phyloP scores from a whole-genome alignment of 306 rosid genomes.

The Arachis hypogaea region DNA sequence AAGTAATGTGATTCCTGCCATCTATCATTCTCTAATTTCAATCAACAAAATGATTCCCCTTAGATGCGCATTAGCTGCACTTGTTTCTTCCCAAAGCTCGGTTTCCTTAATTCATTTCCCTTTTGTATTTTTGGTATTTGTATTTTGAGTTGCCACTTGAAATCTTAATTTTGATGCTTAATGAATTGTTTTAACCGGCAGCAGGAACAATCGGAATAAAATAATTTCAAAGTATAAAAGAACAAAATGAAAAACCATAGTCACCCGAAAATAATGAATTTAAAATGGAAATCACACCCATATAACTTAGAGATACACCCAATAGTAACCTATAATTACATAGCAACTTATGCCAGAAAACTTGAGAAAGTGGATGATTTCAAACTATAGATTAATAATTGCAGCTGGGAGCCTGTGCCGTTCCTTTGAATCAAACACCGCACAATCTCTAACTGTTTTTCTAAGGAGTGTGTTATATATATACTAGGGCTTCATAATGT shows the following conservation, averaged over 20 bases:
- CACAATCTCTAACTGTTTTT: background rate
- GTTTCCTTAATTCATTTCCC: background rate
- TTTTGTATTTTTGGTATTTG: background rate
- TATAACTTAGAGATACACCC: background rate
- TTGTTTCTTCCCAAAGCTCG: background rate
- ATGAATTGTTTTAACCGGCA: background rate
- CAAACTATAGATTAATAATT: background rate
- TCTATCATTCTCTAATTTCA: background rate
- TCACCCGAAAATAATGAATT: background rate
- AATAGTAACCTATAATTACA: background rate
- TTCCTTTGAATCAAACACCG: constrained; percentile 6
- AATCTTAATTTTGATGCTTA: background rate
- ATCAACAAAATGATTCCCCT: background rate
- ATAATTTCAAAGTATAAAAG: background rate
- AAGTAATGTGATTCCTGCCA: background rate
- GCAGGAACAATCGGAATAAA: background rate
- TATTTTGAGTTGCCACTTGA: background rate
- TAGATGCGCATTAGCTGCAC: background rate
- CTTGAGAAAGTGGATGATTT: constrained; percentile 12
- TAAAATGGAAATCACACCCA: background rate
- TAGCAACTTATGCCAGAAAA: background rate
- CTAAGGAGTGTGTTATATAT: background rate
- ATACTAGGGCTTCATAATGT: too few relatives aligned
- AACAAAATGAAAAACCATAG: background rate
- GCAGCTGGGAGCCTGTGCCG: background rate